Evolutionary conservation across 2,329 filamentous ascomycete species (phyloP).

Genomic region (Hawksworthiomyces lignivorus): DNA sequence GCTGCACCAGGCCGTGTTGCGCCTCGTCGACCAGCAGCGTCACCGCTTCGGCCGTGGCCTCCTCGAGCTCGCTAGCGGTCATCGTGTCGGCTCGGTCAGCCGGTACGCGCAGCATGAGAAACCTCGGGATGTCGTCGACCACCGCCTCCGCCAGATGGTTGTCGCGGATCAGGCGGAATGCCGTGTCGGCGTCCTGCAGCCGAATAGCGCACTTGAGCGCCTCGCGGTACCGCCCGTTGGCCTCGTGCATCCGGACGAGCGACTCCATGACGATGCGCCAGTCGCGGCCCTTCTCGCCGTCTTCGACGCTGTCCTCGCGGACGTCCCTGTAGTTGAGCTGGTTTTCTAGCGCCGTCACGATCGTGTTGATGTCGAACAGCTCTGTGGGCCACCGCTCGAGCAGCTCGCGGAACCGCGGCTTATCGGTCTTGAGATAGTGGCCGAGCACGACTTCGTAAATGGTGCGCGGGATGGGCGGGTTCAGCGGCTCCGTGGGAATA

Average conservation of each 20-base stretch:
- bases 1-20: slow-evolving; percentile 75
- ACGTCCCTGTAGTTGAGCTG: slow-evolving; percentile 72
- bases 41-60: slow-evolving; percentile 75
- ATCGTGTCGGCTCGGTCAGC: slow-evolving; percentile 60
- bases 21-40: slow-evolving; percentile 84
- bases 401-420: slow-evolving; percentile 66
- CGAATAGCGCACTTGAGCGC: slow-evolving; percentile 84
- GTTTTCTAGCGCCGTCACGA: slow-evolving; percentile 73
- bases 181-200: slow-evolving; percentile 84
- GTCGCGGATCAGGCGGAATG: slow-evolving; percentile 77
- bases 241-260: slow-evolving; percentile 76
- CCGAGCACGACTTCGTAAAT: slow-evolving; percentile 86
- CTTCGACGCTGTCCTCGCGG: slow-evolving; percentile 66
- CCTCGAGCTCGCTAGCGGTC: slow-evolving; percentile 62
- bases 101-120: slow-evolving; percentile 80
- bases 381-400: slow-evolving; percentile 79
- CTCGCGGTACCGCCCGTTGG: slow-evolving; percentile 71
- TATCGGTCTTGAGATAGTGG: slow-evolving; percentile 77
- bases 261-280: slow-evolving; percentile 87
- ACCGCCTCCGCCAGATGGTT: slow-evolving; percentile 86
- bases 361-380: slow-evolving; percentile 69
- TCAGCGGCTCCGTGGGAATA: slow-evolving; percentile 70
- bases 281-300: slow-evolving; percentile 64
- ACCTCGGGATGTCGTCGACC: slow-evolving; percentile 79
- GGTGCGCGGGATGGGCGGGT: slow-evolving; percentile 68